Evolutionary conservation across 768 basidiomycete genomes (phyloP), one percentile per base, ranked within the genome.

Genomic region (Pisolithus marmoratus): DNA sequence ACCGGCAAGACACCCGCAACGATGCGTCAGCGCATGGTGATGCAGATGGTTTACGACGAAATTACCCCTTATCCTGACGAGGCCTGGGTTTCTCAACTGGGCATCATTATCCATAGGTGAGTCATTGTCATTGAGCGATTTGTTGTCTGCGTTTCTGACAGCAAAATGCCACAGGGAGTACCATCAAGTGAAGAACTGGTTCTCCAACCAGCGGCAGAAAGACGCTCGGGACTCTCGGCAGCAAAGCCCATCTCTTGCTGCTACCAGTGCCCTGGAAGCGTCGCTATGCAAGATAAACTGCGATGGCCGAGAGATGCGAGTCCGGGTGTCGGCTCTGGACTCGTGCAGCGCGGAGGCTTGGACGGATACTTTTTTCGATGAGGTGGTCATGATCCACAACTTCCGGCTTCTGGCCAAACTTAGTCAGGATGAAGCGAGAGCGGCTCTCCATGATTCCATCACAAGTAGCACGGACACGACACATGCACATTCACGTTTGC

Each of bases 171-270:
- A 45, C 61, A 81, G 80, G 56, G 75, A 80, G 45, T 80, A 79
- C 59, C 77, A 76, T 58, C 81, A 82, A 64, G 75, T 83, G 50
- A 82, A 80, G 66, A 82, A 82, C 56, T 84, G 82, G 82, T 84
- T 84, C 54, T 81, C 80, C 5, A 84, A 84, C 63, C 76, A 82
- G 65, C 74, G 82, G 40, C 82, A 76, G 52, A 72, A 76, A 55
- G 72, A 72, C 50, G 65, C 74, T 29, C 68, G 67, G 11, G 67
- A 68, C 51, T 68, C 67, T 0, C 68, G 67, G 17, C 56, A 55
- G 11, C 68, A 70, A 42, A 68, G 66, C 8, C 68, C 67, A 27
- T 66, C 68, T 26, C 64, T 64, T 51, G 57, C 66, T n/a, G 48
- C 59, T 38, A 50, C 68, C 62, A 55, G 64, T 62, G 63, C 65